Base-by-base conservation (phyloP, 2,329 filamentous ascomycete species). In the Penicillium polonicum region DNA sequence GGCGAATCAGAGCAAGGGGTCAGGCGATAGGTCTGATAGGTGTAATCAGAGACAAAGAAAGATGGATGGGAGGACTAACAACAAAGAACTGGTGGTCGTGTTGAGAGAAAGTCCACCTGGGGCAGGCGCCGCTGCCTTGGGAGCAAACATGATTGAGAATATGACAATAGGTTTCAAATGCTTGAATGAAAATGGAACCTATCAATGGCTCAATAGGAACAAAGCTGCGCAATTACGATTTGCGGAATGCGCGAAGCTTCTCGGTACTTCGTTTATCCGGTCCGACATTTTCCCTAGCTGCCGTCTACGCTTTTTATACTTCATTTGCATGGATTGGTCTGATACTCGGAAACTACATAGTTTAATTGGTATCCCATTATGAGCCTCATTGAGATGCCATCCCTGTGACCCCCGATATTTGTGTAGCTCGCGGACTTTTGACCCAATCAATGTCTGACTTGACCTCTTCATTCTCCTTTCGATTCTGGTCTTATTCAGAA, bases 51-150 rank as follows among this genome's bases (percentile, higher is more conserved):
- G 54, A 52, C 55, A 48, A 36, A 43, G 31, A 53, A 42, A 39
- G 9, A 36, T 48, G 46, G 17, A 48, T 42, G 41, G 33, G 50
- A 48, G 39, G 15, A 74, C 78, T 72, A 72, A 81, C 79, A 81
- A 81, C 45, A 80, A 71, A 52, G 77, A 76, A 68, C 79, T 79
- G 49, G 72, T 71, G 25, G 75, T 78, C 21, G 83, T 85, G 66
- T 84, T 85, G 66, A 85, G 78, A 58, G 78, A 81, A 68, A 85
- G 73, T 46, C 73, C 73, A 38, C 70, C 69, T 23, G 72, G 50
- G 25, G 71, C 62, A 56, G 66, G 65, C 19, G 68, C 66, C 31
- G 74, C 66, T 33, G 73, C 65, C 64, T 76, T 76, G 48, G 72
- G 59, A 53, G 68, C 68, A 61, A 76, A 76, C 73, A 76, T 75